Conservation (phyloP, 345 rosid genomes). For the Balakata baccata region DNA sequence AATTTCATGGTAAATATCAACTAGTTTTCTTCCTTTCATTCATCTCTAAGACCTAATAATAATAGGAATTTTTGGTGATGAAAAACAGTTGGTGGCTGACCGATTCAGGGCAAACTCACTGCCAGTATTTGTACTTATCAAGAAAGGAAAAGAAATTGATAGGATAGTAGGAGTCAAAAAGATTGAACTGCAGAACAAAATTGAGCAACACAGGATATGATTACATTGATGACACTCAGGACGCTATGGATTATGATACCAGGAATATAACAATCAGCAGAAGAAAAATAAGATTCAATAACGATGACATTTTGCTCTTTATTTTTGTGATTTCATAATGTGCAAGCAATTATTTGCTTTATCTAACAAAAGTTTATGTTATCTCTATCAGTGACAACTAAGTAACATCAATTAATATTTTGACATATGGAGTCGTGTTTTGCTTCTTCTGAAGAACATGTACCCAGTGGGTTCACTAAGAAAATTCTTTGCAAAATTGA, state of each 20-base stretch:
- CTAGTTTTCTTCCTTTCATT: constrained; percentile 2
- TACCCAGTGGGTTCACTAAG: neutral
- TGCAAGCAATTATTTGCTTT: neutral
- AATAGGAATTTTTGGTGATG: neutral
- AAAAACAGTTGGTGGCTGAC: constrained; percentile 44
- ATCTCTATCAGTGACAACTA: neutral
- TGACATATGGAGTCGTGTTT: neutral
- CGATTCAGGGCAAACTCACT: constrained; percentile 38
- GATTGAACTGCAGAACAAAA: constrained; percentile 52
- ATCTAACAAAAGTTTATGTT: neutral
- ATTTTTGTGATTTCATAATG: neutral
- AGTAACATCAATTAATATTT: neutral
- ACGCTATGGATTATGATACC: neutral
- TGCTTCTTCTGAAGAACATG: neutral
- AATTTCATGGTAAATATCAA: constrained; percentile 35
- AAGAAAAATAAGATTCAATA: neutral
- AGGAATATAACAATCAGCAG: neutral
- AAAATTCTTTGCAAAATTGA: neutral
- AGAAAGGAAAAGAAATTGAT: constrained; percentile 58
- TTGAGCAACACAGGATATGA: constrained; percentile 41
- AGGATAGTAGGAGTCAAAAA: constrained; percentile 54
- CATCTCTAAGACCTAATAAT: neutral
- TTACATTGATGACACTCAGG: neutral
- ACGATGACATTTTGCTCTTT: neutral
- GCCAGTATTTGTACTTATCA: constrained; percentile 60